These are phyloP conservation scores for Naganishia liquefaciens DNA, from an alignment of 1,284 basidiomycete genomes.

Conservation along the genomic window DNA sequence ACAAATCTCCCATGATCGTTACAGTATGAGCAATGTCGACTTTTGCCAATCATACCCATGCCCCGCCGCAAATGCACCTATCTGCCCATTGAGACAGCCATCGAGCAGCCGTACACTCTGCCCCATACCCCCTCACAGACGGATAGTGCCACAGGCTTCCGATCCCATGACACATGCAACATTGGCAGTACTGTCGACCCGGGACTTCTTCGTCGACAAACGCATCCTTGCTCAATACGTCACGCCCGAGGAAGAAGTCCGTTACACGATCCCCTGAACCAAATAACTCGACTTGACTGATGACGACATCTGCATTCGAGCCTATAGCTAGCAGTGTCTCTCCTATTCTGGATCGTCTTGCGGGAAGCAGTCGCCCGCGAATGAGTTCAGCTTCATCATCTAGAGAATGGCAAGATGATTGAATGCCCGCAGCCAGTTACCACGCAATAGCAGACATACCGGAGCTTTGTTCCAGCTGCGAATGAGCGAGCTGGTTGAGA, in stretches of 20 bases:
- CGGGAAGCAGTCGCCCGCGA: background rate
- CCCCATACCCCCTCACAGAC: constrained; percentile 6
- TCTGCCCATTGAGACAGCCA: constrained; percentile 20
- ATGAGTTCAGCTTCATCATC: constrained; percentile 4
- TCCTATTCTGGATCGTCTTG: background rate
- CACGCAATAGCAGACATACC: background rate
- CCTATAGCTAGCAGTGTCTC: constrained; percentile 2
- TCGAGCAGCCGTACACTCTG: constrained; percentile 12
- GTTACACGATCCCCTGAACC: constrained; percentile 11
- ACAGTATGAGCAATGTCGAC: background rate
- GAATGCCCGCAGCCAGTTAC: background rate
- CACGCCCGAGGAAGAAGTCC: constrained; percentile 12
- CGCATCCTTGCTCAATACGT: constrained; percentile 12
- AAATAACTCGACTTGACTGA: constrained; percentile 3
- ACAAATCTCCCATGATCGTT: background rate
- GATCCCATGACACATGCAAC: constrained; percentile 19
- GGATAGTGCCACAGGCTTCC: constrained; percentile 18
- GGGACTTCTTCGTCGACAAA: background rate
- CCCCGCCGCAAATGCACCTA: constrained; percentile 24
- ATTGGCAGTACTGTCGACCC: constrained; percentile 22
- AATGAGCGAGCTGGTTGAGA: background rate
- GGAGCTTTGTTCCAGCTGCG: background rate
- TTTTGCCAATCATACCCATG: constrained; percentile 2
- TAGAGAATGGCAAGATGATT: background rate
- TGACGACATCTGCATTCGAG: constrained; percentile 6